Evolutionary conservation across 1,284 basidiomycete genomes (phyloP).

Genomic region (Pseudozyma sp.): DNA sequence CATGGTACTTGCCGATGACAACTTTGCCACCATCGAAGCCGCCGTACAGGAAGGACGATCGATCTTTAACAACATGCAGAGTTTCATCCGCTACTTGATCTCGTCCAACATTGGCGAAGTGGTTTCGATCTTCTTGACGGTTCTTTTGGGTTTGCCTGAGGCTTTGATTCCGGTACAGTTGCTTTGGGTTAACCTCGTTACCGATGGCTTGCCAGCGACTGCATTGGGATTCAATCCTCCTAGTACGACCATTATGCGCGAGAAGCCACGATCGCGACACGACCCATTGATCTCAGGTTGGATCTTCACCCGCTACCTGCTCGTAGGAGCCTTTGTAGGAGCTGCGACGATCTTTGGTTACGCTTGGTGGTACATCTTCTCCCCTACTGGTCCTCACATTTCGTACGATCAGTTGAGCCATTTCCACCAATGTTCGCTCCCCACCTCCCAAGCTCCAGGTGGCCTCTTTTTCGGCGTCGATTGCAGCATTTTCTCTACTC

Average conservation of each 20-base stretch:
- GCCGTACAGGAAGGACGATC: slow-evolving; percentile 86
- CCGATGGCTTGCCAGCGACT: slow-evolving; percentile 93
- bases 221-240: slow-evolving; percentile 98
- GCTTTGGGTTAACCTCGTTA: slow-evolving; percentile 76
- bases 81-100: slow-evolving; percentile 86
- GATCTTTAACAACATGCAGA: slow-evolving; percentile 99
- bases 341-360: slow-evolving; percentile 95
- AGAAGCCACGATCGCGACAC: slow-evolving; percentile 85
- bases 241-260: slow-evolving; percentile 89
- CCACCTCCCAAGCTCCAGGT: slow-evolving; percentile 4
- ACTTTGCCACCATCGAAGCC: slow-evolving; percentile 71
- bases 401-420: slow-evolving; percentile 89
- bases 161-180: slow-evolving; percentile 97
- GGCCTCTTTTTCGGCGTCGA: slow-evolving; percentile 85
- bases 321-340: slow-evolving; percentile 93
- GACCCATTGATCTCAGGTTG: slow-evolving; percentile 92
- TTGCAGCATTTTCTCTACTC: slow-evolving; percentile 90
- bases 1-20: slow-evolving; percentile 72
- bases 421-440: slow-evolving; percentile 74
- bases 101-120: slow-evolving; percentile 99
- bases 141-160: slow-evolving; percentile 97
- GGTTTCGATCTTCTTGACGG: slow-evolving; percentile 96
- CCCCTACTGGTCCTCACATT: slow-evolving; percentile 89
- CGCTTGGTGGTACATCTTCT: slow-evolving; percentile 98
- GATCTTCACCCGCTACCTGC: slow-evolving; percentile 94